Base-by-base conservation (phyloP, 2,329 filamentous ascomycete genomes). In the Fonsecaea pugnacius region DNA sequence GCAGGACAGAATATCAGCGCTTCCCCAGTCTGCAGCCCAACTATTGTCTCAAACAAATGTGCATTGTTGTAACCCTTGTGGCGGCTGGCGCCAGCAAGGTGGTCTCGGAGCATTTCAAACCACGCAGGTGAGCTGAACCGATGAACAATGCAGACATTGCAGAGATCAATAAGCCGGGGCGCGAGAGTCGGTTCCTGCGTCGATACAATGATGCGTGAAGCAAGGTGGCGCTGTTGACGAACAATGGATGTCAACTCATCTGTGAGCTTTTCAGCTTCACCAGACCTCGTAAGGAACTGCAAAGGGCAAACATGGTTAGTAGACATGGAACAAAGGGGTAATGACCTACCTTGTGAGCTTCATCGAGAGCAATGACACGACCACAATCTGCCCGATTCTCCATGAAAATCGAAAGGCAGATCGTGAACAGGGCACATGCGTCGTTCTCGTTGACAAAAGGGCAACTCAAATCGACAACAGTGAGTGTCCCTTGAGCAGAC, bases 161-260 rank as follows among this genome's bases (percentile, higher is more conserved):
- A 92, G 0, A 94, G 78, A 59, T 91, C 89, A 0, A 94, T 80
- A 0, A 95, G 81, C 16, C 83, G 81, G 0, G 87, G 85, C 0
- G 87, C 88, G 3, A 93, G 82, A 0, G 89, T 91, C 0, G 90
- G 91, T 70, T 94, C 91, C 72, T 95, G 90, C 0, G 90, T 94
- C 0, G 89, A 87, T 35, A 94, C 87, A 48, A 94, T 73, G 4
- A 92, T 80, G 0, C 90, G 83, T 0, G 84, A 81, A 0, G 83
- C 90, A 0, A 87, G 76, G 72, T 94, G 91, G 0, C 90, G 86
- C 74, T 94, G 90, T 18, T 89, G 80, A 0, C 90, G 84, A 68
- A 94, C 89, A 0, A 85, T 83, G 0, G 81, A 79, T 0, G 91
- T 78, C 0, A 93, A 78, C 0, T 81, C 80, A 5, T 89, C 80